Evolutionary conservation across 1,139 yeast species (phyloP), one percentile per base, ranked within the genome.

Genomic region (Hemisphaericaspora xylofermentans): DNA sequence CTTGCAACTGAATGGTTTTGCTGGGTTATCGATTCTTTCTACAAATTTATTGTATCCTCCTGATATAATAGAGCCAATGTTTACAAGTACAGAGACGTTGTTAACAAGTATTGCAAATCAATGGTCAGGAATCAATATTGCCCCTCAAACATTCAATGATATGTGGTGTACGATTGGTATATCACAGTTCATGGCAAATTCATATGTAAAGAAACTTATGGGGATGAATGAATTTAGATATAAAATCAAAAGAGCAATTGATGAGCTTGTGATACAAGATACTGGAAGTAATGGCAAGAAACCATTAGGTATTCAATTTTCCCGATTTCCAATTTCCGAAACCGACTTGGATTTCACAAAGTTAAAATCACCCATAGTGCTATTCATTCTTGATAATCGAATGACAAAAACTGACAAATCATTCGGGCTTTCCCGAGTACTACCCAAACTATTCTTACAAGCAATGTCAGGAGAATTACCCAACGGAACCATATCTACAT

Each of bases 321-420:
- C 78, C 42, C 67, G 80, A 36, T 81, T 77, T 46, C 97, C 98
- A 0, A 68, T 91, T 13, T 80, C 85, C 2, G 66, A 66, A 6
- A 61, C 67, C 14, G 85, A 82, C 43, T 67, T 93, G 17, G 71
- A 66, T 1, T 88, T 88, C 50, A 64, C 93, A 14, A 74, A 74
- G 37, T 64, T 93, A 38, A 94, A 94, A 55, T 83, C 97, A 0
- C 97, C 98, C 0, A 71, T 89, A 43, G 93, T 94, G 1, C 60
- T 94, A 39, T 85, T 80, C 53, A 89, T 93, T 36, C 68, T 94
- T 25, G 97, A 94, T 60, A 78, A 88, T 42, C 71, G 98, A 48
- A 88, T 94, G 95, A 91, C 97, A 0, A 93, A 93, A 56, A 88
- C 98, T 1, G 98, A 94, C 57, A 83, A 91, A 51, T 86, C 96